phyloP scores from a whole-genome alignment of 1,284 basidiomycete species.

The Exsudoporus floridanus region DNA sequence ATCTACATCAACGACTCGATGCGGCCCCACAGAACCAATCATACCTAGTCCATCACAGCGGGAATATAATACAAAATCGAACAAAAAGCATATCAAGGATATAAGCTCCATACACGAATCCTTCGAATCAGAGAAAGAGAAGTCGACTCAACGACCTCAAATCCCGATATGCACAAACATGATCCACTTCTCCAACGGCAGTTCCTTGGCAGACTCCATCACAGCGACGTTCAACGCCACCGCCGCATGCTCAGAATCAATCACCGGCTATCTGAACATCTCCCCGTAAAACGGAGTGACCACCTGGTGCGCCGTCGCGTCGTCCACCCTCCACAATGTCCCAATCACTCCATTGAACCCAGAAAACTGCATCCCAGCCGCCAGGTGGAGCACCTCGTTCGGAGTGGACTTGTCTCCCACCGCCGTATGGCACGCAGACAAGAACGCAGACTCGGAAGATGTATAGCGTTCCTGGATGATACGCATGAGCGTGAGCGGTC shows the following conservation, averaged over 20 bases:
- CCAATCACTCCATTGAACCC: neutral
- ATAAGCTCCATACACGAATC: too few relatives aligned
- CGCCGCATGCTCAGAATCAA: conserved; percentile 1
- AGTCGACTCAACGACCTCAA: neutral
- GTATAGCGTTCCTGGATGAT: conserved; percentile 3
- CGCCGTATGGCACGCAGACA: neutral
- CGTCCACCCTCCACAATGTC: neutral
- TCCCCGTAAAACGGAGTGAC: conserved; percentile 6
- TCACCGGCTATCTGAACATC: neutral
- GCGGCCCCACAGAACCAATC: too few relatives aligned
- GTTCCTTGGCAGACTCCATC: neutral
- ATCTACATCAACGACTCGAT: too few relatives aligned
- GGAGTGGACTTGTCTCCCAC: neutral
- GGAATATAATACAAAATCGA: neutral
- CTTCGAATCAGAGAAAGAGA: neutral
- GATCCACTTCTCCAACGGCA: neutral
- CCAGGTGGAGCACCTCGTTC: neutral
- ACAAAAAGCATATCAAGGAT: neutral
- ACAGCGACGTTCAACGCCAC: neutral
- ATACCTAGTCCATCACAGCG: too few relatives aligned
- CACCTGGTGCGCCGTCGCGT: neutral
- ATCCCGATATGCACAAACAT: neutral
- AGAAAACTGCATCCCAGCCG: neutral
- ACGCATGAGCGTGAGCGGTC: neutral
- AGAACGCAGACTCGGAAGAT: neutral